A percentile compares a stretch with the other conserved stretches of the same genome.
These are phyloP conservation scores for Lachnellula cervina DNA, from an alignment of 2,329 filamentous ascomycete species.

Conservation along the genomic window DNA sequence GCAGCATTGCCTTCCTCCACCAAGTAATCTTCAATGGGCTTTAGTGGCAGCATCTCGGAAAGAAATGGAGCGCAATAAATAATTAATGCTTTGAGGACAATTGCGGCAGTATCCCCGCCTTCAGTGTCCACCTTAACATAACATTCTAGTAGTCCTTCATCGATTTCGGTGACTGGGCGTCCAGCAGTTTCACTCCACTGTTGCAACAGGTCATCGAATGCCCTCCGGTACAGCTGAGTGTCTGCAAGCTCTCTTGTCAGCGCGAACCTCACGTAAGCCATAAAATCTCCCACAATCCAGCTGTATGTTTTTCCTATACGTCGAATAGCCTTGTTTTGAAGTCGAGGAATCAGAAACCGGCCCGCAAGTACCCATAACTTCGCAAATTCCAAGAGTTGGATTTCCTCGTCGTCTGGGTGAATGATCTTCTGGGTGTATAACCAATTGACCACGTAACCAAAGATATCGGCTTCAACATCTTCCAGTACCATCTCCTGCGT, in stretches of 20 bases:
- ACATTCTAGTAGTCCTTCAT: too few relatives aligned
- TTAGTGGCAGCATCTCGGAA: background rate
- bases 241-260: background rate
- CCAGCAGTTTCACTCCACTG: too few relatives aligned
- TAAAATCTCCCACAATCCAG: background rate
- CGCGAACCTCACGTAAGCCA: background rate
- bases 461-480: background rate
- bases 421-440: background rate
- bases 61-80: background rate
- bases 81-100: background rate
- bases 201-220: background rate
- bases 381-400: background rate
- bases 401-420: background rate
- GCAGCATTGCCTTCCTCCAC: background rate
- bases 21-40: background rate
- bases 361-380: constrained; percentile 10
- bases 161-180: too few relatives aligned
- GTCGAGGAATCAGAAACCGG: constrained; percentile 4
- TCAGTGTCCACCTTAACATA: too few relatives aligned
- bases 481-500: background rate
- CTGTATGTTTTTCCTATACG: background rate
- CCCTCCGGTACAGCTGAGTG: background rate
- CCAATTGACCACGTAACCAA: constrained; percentile 5
- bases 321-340: constrained; percentile 10
- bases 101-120: background rate